These are phyloP conservation scores for Phoma herbarum DNA, from an alignment of 2,329 filamentous ascomycete genomes.

Conservation along the genomic window DNA sequence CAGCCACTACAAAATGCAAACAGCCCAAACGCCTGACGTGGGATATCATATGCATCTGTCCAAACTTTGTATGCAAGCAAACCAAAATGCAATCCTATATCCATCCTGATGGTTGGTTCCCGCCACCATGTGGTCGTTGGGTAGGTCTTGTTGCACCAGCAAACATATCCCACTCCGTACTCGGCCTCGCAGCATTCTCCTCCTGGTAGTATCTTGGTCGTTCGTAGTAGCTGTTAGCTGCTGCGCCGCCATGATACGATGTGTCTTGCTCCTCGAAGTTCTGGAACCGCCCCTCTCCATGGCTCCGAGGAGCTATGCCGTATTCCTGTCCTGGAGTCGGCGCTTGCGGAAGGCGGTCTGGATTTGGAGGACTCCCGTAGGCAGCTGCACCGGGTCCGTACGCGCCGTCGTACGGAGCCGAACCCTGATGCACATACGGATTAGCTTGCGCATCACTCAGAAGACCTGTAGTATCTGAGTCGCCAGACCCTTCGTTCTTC, in stretches of 20 bases:
- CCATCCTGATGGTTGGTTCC: slow-evolving; percentile 9
- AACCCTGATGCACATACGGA: slow-evolving; percentile 26
- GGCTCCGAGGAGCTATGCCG: slow-evolving; percentile 24
- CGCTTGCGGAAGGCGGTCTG: slow-evolving; percentile 34
- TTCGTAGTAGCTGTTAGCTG: slow-evolving; percentile 17
- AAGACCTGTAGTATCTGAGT: slow-evolving; percentile 38
- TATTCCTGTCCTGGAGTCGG: slow-evolving; percentile 39
- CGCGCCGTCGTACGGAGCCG: slow-evolving; percentile 22
- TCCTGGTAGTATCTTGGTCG: slow-evolving; percentile 17
- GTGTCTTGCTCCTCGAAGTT: slow-evolving; percentile 36
- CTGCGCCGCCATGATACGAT: slow-evolving; percentile 23
- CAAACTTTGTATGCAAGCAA: slow-evolving; percentile 9
- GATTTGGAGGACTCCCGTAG: slow-evolving; percentile 18
- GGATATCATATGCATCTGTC: slow-evolving; percentile 21
- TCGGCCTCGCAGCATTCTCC: slow-evolving; percentile 11
- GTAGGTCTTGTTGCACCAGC: slow-evolving; percentile 27
- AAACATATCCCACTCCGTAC: slow-evolving; percentile 38
- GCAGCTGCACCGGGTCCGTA: slow-evolving; percentile 12
- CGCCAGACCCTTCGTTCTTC: slow-evolving; percentile 34
- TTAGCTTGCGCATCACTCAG: slow-evolving; percentile 38
- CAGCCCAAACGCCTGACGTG: slow-evolving; percentile 16
- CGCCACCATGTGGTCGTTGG: slow-evolving; percentile 15
- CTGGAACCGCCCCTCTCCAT: slow-evolving; percentile 16
- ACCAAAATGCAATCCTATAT: slow-evolving; percentile 4
- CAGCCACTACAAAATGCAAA: neutral